phyloP scores from a whole-genome alignment of 2,329 filamentous ascomycete genomes.

The Sphaerulina musiva region DNA sequence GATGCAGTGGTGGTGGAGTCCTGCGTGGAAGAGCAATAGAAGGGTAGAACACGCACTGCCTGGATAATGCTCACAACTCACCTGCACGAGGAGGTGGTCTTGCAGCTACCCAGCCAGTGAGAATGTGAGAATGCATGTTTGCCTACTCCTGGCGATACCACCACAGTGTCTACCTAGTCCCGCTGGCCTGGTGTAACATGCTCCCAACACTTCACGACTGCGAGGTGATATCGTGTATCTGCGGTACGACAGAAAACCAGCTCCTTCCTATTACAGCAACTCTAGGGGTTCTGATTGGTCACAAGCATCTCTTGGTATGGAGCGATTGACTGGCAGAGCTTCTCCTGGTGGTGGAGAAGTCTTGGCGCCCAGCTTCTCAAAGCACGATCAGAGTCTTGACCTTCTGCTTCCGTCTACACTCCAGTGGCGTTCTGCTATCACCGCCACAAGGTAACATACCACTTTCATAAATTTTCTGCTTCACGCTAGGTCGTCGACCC shows the following conservation, averaged over 20 bases:
- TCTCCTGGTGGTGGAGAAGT: not conserved
- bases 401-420: constrained; percentile 2
- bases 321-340: constrained; percentile 1
- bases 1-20: no score
- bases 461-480: not conserved
- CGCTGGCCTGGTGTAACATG: no score
- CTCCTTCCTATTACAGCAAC: constrained; percentile 8
- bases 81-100: no score
- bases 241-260: not conserved
- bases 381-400: constrained; percentile 6
- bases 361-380: constrained; percentile 8
- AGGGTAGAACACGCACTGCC: no score
- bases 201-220: no score
- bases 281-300: constrained; percentile 1
- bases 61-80: no score
- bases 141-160: no score
- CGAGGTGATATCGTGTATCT: not conserved
- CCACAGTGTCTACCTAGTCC: no score
- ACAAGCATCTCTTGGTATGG: constrained; percentile 13
- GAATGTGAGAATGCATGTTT: no score
- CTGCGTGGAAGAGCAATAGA: no score
- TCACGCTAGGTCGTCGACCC: not conserved
- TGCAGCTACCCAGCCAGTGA: no score
- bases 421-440: constrained; percentile 10
- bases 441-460: constrained; percentile 11